Evolutionary conservation across 2,329 filamentous ascomycete species (phyloP).

Genomic region (Stachybotrys elegans): DNA sequence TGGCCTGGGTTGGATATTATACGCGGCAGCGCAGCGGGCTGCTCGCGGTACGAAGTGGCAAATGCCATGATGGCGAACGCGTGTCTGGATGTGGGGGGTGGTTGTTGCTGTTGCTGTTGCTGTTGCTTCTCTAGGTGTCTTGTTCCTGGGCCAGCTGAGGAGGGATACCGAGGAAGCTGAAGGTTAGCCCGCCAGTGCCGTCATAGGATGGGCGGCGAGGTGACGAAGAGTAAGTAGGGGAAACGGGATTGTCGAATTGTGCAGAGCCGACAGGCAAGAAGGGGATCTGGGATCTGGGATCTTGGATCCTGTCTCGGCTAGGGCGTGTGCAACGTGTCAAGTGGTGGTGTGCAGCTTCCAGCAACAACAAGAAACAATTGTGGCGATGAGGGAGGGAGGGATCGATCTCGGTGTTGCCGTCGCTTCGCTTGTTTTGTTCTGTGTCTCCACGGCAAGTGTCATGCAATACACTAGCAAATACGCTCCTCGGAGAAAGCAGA

Average conservation of each 20-base stretch:
- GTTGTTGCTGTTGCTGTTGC: too few relatives aligned
- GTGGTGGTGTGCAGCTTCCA: too few relatives aligned
- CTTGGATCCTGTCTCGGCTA: neutral
- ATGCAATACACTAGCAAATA: too few relatives aligned
- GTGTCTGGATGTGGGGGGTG: neutral
- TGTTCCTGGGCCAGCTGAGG: neutral
- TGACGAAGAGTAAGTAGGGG: too few relatives aligned
- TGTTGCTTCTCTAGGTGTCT: neutral
- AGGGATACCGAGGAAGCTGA: neutral
- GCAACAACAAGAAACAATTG: neutral
- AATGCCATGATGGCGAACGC: slow-evolving; percentile 25
- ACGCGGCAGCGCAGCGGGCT: slow-evolving; percentile 28
- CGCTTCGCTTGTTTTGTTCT: too few relatives aligned
- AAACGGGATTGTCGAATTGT: too few relatives aligned
- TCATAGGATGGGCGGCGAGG: too few relatives aligned
- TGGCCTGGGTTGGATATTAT: slow-evolving; percentile 26
- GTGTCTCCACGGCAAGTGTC: neutral
- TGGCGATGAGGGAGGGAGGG: neutral
- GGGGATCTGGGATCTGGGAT: too few relatives aligned
- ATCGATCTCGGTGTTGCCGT: too few relatives aligned
- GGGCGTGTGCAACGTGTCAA: neutral
- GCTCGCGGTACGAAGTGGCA: slow-evolving; percentile 30
- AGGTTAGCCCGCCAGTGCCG: too few relatives aligned
- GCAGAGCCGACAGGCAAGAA: too few relatives aligned
- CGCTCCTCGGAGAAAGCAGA: neutral